These are phyloP conservation scores for Santalum album DNA, from an alignment of 164 flowering plant genomes.

Conservation along the genomic window DNA sequence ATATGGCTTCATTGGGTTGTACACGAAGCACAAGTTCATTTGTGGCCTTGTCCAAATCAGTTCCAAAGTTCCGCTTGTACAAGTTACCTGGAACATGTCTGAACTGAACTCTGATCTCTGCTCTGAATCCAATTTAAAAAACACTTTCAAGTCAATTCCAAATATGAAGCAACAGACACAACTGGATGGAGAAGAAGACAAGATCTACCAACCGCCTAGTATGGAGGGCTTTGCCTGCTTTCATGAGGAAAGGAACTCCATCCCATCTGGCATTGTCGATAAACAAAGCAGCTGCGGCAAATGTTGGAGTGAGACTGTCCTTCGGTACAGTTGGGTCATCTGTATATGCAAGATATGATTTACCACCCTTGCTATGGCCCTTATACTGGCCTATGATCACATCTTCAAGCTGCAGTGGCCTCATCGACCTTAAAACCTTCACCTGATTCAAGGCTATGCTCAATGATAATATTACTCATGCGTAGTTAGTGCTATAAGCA, in stretches of 20 bases:
- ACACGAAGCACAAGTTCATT: conserved; percentile 84
- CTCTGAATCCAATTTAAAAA: conserved; percentile 35
- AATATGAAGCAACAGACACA: neutral
- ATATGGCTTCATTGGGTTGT: conserved; percentile 82
- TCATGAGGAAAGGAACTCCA: conserved; percentile 90
- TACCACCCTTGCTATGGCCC: conserved; percentile 52
- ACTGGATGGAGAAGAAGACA: neutral
- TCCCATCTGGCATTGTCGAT: conserved; percentile 91
- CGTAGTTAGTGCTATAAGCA: no score
- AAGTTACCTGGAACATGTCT: conserved; percentile 86
- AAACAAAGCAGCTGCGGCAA: conserved; percentile 76
- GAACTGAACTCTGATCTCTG: conserved; percentile 84
- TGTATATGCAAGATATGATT: conserved; percentile 47
- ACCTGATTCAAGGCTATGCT: conserved; percentile 34
- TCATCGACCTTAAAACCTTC: conserved; percentile 73
- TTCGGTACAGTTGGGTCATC: conserved; percentile 70
- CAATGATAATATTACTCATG: neutral
- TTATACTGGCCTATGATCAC: conserved; percentile 67
- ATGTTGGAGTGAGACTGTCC: conserved; percentile 66
- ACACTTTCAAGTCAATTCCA: neutral
- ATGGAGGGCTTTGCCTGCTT: conserved; percentile 78
- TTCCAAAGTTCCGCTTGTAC: conserved; percentile 53
- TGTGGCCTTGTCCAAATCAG: conserved; percentile 62
- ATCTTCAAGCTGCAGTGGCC: conserved; percentile 49
- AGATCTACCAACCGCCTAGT: conserved; percentile 31